These are phyloP conservation scores for Plasmodium chabaudi DNA, from an alignment of 169 alveolate species.

Conservation along the genomic window DNA sequence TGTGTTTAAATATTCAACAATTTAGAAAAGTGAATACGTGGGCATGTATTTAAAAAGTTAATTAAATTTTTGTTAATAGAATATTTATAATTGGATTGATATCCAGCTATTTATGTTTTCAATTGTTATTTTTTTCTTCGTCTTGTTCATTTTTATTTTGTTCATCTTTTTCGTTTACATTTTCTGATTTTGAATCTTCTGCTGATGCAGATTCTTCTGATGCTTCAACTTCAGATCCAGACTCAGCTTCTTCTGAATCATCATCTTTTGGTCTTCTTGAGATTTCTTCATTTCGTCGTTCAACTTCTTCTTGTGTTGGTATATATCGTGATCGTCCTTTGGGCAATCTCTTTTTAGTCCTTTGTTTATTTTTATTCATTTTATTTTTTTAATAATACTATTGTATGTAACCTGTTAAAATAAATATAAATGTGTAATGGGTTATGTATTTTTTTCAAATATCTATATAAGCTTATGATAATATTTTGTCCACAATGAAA, in stretches of 20 bases:
- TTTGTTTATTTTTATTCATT: conserved; percentile 39
- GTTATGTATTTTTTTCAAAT: too few relatives aligned
- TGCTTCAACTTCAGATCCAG: conserved; percentile 3
- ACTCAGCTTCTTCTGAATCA: conserved; percentile 3
- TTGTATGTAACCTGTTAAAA: too few relatives aligned
- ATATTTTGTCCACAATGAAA: too few relatives aligned
- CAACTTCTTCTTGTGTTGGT: conserved; percentile 70
- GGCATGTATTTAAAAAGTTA: background rate
- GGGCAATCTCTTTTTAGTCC: conserved; percentile 45
- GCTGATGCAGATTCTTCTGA: background rate
- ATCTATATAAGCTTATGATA: too few relatives aligned
- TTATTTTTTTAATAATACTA: background rate
- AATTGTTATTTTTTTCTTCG: background rate
- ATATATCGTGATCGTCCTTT: conserved; percentile 46
- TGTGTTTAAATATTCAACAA: conserved; percentile 7
- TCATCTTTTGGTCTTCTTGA: conserved; percentile 29
- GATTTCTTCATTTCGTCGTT: conserved; percentile 66
- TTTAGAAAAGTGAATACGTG: conserved; percentile 3
- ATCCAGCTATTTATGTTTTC: too few relatives aligned
- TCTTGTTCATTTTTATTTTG: conserved; percentile 3
- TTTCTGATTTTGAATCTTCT: conserved; percentile 8
- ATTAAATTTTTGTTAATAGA: background rate
- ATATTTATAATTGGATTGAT: too few relatives aligned
- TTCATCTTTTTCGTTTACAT: conserved; percentile 3
- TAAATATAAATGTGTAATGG: too few relatives aligned